phyloP scores from a whole-genome alignment of 805 yeast genomes.

The Ogataea thermomethanolica region DNA sequence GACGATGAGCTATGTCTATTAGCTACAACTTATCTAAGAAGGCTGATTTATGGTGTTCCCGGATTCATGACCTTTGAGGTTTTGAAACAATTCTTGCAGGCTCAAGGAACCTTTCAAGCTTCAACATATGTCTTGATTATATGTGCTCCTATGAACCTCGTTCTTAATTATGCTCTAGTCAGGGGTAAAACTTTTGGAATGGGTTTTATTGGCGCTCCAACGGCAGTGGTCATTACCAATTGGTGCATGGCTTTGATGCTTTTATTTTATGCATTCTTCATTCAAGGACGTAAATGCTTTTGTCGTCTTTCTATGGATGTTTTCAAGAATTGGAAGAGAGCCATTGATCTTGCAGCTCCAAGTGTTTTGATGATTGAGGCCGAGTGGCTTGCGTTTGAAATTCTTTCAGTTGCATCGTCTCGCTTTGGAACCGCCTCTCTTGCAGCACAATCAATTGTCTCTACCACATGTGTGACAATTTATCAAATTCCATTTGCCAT shows the following conservation, averaged over 20 bases:
- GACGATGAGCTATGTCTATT: slow-evolving; percentile 44
- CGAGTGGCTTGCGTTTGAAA: slow-evolving; percentile 56
- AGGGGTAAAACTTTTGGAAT: slow-evolving; percentile 41
- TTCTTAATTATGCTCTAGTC: slow-evolving; percentile 46
- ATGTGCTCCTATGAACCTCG: slow-evolving; percentile 51
- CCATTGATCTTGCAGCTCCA: slow-evolving; percentile 47
- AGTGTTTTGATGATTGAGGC: slow-evolving; percentile 58
- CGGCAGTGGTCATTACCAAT: slow-evolving; percentile 53
- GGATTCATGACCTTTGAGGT: slow-evolving; percentile 55
- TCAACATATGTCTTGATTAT: slow-evolving; percentile 49
- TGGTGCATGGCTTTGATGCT: slow-evolving; percentile 53
- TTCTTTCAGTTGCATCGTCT: slow-evolving; percentile 51
- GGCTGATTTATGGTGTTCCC: slow-evolving; percentile 50
- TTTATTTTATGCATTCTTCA: slow-evolving; percentile 36
- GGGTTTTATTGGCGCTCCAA: slow-evolving; percentile 57
- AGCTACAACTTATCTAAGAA: slow-evolving; percentile 46
- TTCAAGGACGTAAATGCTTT: slow-evolving; percentile 50
- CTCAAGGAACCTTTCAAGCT: slow-evolving; percentile 55
- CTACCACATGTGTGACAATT: slow-evolving; percentile 43
- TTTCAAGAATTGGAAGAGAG: slow-evolving; percentile 43
- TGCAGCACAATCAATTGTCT: slow-evolving; percentile 50
- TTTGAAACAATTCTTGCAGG: slow-evolving; percentile 53
- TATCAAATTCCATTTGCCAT: slow-evolving; percentile 58
- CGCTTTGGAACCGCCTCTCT: slow-evolving; percentile 50
- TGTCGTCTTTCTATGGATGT: slow-evolving; percentile 42